These are phyloP conservation scores for Maudiozyma serrabonitensis DNA, from an alignment of 805 yeast species.

Conservation along the genomic window DNA sequence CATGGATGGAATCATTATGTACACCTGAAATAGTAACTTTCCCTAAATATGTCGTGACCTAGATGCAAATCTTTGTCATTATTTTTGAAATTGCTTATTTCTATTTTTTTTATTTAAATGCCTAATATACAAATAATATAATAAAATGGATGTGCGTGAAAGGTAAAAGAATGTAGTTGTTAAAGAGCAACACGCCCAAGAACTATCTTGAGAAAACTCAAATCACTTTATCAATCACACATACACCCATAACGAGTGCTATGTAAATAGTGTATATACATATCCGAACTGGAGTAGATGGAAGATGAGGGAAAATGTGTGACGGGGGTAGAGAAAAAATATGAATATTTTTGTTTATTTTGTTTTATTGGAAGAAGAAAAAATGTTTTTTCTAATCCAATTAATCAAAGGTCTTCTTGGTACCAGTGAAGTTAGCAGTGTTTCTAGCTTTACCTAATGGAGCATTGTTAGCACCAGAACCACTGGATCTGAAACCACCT, in stretches of 20 bases:
- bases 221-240: no score
- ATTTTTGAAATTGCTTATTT: no score
- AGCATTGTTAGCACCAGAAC: constrained; percentile 55
- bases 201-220: no score
- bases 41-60: no score
- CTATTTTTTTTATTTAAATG: background rate
- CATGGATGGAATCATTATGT: no score
- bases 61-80: no score
- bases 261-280: background rate
- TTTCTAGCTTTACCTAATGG: constrained; percentile 37
- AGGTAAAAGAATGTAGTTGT: background rate
- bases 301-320: background rate
- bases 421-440: constrained; percentile 68
- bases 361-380: background rate
- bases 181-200: no score
- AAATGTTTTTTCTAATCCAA: background rate
- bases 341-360: background rate
- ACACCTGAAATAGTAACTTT: no score
- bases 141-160: background rate
- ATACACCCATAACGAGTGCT: background rate
- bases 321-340: background rate
- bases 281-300: background rate
- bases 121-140: constrained; percentile 1
- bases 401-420: constrained; percentile 73
- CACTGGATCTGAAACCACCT: constrained; percentile 22